phyloP scores from a whole-genome alignment of 371 early-diverging fungal species.

The Coemansia sp. region DNA sequence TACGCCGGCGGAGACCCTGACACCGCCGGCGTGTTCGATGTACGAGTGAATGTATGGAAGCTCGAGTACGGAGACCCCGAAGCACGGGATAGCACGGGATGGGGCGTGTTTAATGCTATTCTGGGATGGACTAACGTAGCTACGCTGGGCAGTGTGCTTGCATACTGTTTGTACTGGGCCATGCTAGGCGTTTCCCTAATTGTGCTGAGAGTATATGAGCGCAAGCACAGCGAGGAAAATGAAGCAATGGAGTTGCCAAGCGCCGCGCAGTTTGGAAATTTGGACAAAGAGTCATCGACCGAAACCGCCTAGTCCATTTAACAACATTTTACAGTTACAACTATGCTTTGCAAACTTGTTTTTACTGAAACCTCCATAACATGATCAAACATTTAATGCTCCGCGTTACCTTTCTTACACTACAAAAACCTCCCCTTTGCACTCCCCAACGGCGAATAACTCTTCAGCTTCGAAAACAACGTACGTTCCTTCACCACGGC shows the following conservation, averaged over 20 bases:
- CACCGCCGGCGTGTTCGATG: slow-evolving; percentile 48
- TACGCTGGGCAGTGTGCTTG: slow-evolving; percentile 65
- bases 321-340: no score
- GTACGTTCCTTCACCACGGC: slow-evolving; percentile 45
- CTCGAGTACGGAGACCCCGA: slow-evolving; percentile 59
- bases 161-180: slow-evolving; percentile 77
- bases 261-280: neutral
- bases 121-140: slow-evolving; percentile 79
- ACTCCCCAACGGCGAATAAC: slow-evolving; percentile 41
- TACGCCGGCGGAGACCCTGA: slow-evolving; percentile 51
- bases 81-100: slow-evolving; percentile 58
- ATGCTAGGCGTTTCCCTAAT: slow-evolving; percentile 56
- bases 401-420: no score
- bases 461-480: slow-evolving; percentile 41
- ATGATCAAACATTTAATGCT: no score
- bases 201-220: slow-evolving; percentile 55
- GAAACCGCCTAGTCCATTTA: no score
- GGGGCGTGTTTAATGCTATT: slow-evolving; percentile 71
- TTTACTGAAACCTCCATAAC: no score
- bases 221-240: neutral
- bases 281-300: neutral
- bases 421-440: neutral
- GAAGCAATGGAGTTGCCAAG: neutral
- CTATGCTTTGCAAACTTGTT: no score
- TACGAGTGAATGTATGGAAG: slow-evolving; percentile 59